Conservation (phyloP, 352 stramenopile species). For the Phytopythium chamaehyphon region DNA sequence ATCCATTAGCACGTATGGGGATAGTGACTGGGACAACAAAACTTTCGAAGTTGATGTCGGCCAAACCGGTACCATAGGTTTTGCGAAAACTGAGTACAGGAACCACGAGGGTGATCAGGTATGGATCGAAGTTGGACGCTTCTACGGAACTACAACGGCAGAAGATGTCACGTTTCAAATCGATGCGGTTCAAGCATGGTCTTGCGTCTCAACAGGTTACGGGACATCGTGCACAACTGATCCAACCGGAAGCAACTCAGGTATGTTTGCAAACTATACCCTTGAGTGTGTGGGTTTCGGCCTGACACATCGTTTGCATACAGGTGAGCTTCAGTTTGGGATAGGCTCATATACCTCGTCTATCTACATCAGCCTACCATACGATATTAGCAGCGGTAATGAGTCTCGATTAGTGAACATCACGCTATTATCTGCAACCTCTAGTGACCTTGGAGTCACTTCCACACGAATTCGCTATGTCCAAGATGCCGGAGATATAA, state of each 20-base stretch:
- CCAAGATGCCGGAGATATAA: conserved; percentile 18
- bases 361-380: too few relatives aligned
- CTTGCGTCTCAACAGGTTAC: conserved; percentile 3
- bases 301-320: too few relatives aligned
- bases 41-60: conserved; percentile 22
- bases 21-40: conserved; percentile 23
- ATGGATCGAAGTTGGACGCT: conserved; percentile 14
- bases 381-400: not conserved
- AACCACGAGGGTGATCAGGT: conserved; percentile 13
- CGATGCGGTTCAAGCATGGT: conserved; percentile 4
- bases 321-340: too few relatives aligned
- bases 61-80: conserved; percentile 10
- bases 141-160: conserved; percentile 16
- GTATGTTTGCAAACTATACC: too few relatives aligned
- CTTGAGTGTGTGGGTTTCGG: too few relatives aligned
- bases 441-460: not conserved
- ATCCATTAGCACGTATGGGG: conserved; percentile 19
- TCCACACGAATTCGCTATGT: not conserved
- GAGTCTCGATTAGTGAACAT: not conserved
- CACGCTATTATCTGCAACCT: not conserved
- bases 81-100: conserved; percentile 10
- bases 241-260: conserved; percentile 11
- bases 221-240: conserved; percentile 13
- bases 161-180: conserved; percentile 22
- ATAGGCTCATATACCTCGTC: not conserved